Base-by-base conservation (phyloP, 140 eudicot genomes). In the Stevia rebaudiana region DNA sequence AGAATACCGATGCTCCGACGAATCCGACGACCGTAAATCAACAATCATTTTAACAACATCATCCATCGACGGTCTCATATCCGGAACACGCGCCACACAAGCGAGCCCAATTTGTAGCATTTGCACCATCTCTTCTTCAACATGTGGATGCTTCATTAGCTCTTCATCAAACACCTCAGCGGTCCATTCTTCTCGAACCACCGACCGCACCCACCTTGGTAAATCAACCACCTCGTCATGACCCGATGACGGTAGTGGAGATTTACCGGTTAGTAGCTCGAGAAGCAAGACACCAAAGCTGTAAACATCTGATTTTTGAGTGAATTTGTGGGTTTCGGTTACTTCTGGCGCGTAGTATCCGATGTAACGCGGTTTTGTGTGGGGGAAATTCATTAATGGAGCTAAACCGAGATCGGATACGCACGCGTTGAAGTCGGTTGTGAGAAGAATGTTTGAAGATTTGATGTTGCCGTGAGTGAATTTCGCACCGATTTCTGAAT, bases 131-230 rank as follows among this genome's bases (percentile, higher is more conserved):
- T 89, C 97, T 63, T 89, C 97, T 69, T 89, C 95, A 6, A 77
- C 76, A 61, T 83, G 83, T 43, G 61, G 88, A 53, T 71, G 70
- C 86, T 63, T 85, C 87, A 77, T 76, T 5, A 89, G 75, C 47
- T 89, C 95, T 56, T 61, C 86, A 52, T 89, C 97, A 60, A 89
- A 89, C n/a, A 89, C 97, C 54, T 89, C 97, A 0, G 97, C 94
- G 6, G 97, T 89, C 97, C 97, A 89, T 39, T 89, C 97, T 76
- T 89, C 97, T 36, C 95, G 69, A 5, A 89, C 97, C 40, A 89
- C 97, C 1, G 97, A 85, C 30, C 84, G 78, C 16, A 89, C 97
- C 97, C 97, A 89, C 68, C 97, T 78, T 6, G 97, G 97, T 8
- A 89, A 63, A 64, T 89, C 95, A 28, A 89, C 81, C 44, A 79